phyloP scores from a whole-genome alignment of 106 monocot species.

The Agapanthus africanus region DNA sequence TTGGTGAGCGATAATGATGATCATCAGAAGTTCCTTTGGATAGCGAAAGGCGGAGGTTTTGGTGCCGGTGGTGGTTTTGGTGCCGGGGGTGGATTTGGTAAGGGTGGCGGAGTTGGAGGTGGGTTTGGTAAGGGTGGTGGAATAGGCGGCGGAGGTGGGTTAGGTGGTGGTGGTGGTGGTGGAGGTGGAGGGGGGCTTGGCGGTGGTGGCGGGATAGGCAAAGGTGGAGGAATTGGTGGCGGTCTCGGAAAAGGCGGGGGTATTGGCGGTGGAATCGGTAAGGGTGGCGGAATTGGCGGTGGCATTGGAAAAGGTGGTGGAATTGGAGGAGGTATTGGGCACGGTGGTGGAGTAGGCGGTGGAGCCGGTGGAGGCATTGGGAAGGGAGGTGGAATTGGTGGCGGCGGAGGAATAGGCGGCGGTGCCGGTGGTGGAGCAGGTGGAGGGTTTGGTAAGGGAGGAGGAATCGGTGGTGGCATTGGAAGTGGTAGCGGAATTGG shows the following conservation, averaged over 20 bases:
- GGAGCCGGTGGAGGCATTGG: neutral
- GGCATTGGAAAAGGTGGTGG: slow-evolving; percentile 2
- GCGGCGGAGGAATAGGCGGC: neutral
- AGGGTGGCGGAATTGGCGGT: slow-evolving; percentile 6
- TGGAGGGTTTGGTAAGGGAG: neutral
- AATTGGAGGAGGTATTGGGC: neutral
- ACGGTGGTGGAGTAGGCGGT: neutral
- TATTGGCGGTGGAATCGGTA: neutral
- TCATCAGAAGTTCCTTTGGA: neutral
- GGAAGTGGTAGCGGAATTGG: neutral
- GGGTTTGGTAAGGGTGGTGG: slow-evolving; percentile 10
- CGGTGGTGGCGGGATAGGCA: neutral
- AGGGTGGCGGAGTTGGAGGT: too few relatives aligned
- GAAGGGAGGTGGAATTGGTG: neutral
- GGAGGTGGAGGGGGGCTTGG: too few relatives aligned
- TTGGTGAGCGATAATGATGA: neutral
- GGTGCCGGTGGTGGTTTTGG: too few relatives aligned
- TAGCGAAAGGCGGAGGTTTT: neutral
- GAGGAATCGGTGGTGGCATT: neutral
- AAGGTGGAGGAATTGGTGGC: neutral
- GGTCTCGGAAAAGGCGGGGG: neutral
- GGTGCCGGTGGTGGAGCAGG: neutral
- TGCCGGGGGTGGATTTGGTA: too few relatives aligned
- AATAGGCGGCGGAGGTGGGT: too few relatives aligned
- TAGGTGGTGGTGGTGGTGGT: too few relatives aligned